These are phyloP conservation scores for Hirsutella minnesotensis DNA, from an alignment of 2,329 filamentous ascomycete genomes.

Conservation along the genomic window DNA sequence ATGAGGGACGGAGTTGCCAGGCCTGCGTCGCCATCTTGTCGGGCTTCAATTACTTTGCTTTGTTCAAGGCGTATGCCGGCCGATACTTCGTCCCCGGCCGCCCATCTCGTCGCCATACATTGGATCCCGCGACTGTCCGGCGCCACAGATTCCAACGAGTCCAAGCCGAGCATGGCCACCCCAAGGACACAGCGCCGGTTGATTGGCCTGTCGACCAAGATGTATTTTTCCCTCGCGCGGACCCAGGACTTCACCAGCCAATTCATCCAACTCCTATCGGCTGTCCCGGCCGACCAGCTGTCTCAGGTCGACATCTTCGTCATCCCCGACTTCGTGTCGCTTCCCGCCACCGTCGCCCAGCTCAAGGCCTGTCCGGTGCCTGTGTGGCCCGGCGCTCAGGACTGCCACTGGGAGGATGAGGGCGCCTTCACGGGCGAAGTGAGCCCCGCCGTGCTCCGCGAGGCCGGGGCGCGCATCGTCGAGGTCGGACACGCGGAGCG, in stretches of 20 bases:
- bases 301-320: constrained; percentile 59
- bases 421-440: constrained; percentile 73
- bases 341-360: constrained; percentile 39
- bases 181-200: constrained; percentile 37
- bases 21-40: too few relatives aligned
- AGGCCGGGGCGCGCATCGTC: constrained; percentile 59
- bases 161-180: constrained; percentile 4
- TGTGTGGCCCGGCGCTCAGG: constrained; percentile 59
- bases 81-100: too few relatives aligned
- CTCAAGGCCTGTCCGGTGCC: constrained; percentile 26
- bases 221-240: constrained; percentile 62
- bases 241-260: constrained; percentile 45
- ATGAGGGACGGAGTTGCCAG: too few relatives aligned
- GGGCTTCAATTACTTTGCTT: too few relatives aligned
- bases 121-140: too few relatives aligned
- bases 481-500: constrained; percentile 77
- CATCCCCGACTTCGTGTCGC: constrained; percentile 64
- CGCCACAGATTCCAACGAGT: too few relatives aligned
- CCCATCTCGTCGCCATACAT: too few relatives aligned
- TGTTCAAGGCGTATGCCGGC: too few relatives aligned
- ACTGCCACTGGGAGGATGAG: constrained; percentile 56
- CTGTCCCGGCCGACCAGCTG: constrained; percentile 26
- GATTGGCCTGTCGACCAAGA: constrained; percentile 64
- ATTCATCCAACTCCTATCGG: constrained; percentile 33
- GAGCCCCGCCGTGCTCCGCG: constrained; percentile 53